Conservation (phyloP, 805 yeast species). For the Nakazawaea populi region DNA sequence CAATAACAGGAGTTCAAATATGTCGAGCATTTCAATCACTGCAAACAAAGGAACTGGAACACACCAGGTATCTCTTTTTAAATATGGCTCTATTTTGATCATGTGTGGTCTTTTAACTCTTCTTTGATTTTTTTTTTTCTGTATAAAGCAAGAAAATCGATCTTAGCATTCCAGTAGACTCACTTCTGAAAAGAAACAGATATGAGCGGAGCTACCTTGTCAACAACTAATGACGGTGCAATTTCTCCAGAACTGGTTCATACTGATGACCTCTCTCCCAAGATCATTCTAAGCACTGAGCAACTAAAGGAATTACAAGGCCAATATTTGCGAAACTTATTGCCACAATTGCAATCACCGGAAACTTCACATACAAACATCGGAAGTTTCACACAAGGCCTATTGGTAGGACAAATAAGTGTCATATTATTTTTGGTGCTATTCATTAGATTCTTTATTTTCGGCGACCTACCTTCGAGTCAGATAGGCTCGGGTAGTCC, state of each 20-base stretch:
- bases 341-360: conserved; percentile 7
- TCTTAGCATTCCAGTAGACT: no score
- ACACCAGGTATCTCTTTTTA: no score
- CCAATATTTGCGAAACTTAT: conserved; percentile 6
- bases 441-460: conserved; percentile 71
- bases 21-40: no score
- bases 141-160: no score
- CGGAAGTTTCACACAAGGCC: conserved; percentile 77
- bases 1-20: no score
- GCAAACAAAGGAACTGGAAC: no score
- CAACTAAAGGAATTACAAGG: conserved; percentile 9
- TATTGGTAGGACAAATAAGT: conserved; percentile 67
- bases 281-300: neutral
- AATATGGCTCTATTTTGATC: no score
- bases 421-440: conserved; percentile 57
- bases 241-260: no score
- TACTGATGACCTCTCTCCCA: neutral
- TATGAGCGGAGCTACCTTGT: no score
- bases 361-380: conserved; percentile 16
- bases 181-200: neutral
- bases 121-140: no score
- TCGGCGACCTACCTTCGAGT: conserved; percentile 50
- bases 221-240: no score
- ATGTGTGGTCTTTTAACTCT: no score
- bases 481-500: neutral